phyloP scores from a whole-genome alignment of 768 basidiomycete genomes.

The Udeniomyces megalosporus region DNA sequence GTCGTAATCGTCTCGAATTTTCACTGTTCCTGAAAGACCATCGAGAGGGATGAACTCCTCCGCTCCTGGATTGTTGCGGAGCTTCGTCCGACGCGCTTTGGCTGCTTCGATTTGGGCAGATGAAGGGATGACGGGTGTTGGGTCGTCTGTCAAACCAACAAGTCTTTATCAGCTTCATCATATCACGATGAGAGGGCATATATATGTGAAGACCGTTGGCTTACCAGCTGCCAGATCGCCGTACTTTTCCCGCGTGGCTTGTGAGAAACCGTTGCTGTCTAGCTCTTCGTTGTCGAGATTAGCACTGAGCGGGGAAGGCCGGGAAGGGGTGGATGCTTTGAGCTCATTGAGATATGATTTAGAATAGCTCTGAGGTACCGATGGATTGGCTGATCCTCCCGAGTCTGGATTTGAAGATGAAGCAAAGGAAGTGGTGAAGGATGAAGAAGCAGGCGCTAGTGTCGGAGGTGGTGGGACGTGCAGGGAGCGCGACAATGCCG shows the following conservation, averaged over 20 bases:
- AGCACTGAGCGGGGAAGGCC: slow-evolving; percentile 14
- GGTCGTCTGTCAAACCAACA: slow-evolving; percentile 17
- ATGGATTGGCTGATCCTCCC: no score
- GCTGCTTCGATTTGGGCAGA: slow-evolving; percentile 38
- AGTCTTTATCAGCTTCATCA: no score
- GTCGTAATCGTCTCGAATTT: slow-evolving; percentile 36
- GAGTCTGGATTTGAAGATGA: neutral
- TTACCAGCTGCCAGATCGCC: slow-evolving; percentile 17
- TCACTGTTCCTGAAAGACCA: slow-evolving; percentile 31
- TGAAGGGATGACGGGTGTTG: slow-evolving; percentile 44
- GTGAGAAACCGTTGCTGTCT: slow-evolving; percentile 16
- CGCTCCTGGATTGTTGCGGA: slow-evolving; percentile 26
- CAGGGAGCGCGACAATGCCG: slow-evolving; percentile 9
- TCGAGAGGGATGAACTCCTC: slow-evolving; percentile 63
- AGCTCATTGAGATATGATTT: slow-evolving; percentile 57
- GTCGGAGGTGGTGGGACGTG: slow-evolving; percentile 1
- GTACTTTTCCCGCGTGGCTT: slow-evolving; percentile 28
- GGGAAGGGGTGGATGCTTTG: slow-evolving; percentile 49
- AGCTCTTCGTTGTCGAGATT: slow-evolving; percentile 16
- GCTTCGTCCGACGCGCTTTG: slow-evolving; percentile 49
- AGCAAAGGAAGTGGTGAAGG: neutral
- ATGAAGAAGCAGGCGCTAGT: neutral
- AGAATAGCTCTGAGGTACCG: slow-evolving; percentile 38
- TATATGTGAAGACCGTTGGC: no score
- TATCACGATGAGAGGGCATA: no score